Evolutionary conservation across 805 yeast species (phyloP), one percentile per base, ranked within the genome.

Genomic region (Metschnikowia baotianmanensis): DNA sequence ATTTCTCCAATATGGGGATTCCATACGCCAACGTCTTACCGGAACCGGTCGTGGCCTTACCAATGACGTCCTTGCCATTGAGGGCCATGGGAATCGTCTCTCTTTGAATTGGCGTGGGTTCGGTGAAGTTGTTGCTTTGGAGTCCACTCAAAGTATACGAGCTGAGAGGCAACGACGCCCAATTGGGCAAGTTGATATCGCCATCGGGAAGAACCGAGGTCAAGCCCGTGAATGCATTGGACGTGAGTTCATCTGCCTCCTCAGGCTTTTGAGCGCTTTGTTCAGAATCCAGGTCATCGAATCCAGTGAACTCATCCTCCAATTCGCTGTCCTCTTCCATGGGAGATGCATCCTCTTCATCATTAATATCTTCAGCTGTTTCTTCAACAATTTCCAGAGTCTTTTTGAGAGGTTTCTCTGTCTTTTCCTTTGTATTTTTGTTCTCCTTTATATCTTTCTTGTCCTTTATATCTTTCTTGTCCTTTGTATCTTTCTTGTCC

Each of bases 11-110:
- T 21, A 95, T 82, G 8, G 99, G 97, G 20, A 93, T 78, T 33
- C 96, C 96, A 61, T 87, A 93, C 0, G 99, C 99, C 43, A 90
- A 69, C 0, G 99, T 93, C 59, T 93, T 93, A 72, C 99, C 99
- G 1, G 96, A 86, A 60, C 99, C 99, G 1, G 99, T 93, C 9
- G 93, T 83, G 12, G 99, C 99, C 58, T 91, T 93, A 40, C 99
- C 99, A 50, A 93, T 81, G 4, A 93, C 77, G 63, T 93, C 98
- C 25, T 71, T 73, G 5, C 90, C 95, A 21, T 71, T 69, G 11
- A 87, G 43, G 2, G 91, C 87, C 20, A 72, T 54, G 2, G 98
- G 96, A 40, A 93, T 82, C 8, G 91, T 71, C 42, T 68, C 66
- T 45, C 71, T 73, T 63, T 93, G 99, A 56, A 93, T 89, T 24